Evolutionary conservation across 2,329 filamentous ascomycete species (phyloP), one percentile per base, ranked within the genome.

Genomic region (Phialocephala sp.): DNA sequence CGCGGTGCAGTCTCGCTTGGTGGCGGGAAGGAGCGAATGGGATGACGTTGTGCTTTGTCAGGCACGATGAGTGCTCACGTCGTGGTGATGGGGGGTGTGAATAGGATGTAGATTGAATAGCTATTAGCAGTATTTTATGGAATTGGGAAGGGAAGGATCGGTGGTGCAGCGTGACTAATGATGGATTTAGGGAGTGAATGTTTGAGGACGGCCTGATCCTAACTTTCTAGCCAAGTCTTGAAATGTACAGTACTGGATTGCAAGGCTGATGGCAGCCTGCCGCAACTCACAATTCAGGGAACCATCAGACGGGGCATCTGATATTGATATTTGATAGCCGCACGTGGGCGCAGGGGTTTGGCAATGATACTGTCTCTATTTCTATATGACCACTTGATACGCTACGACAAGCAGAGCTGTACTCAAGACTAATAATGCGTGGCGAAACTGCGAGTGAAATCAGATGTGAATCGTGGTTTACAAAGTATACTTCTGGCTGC

Each of bases 41-140:
- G 64, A 67, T 67, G 62, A 67, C 60, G 62, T 57, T 54, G n/a
- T n/a, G 60, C 22, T 56, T 62, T 50, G 39, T 50, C 14, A 45
- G 8, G 3, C 8, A 18, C 35, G 24, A 11, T 27, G 39, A 41
- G 37, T 14, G 41, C 6, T n/a, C 27, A 32, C 27, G 3, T 32
- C 27, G 27, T 32, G 27, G 27, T 32, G 27, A 32, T 32, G 27
- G 27, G 3, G 27, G 27, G 27, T 32, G 27, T 32, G 27, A 32
- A 32, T 6, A 32, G 27, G 27, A 32, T 32, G 27, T 6, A 32
- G 6, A 32, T 32, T 32, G 6, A 32, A 32, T 32, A 32, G 6
- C 6, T 32, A 32, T 12, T 2, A 18, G 15, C 5, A 43, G 41
- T 43, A 43, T 43, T 18, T 43, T n/a, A 43, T n/a, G 15, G 41